Percentiles rank a stretch among this genome's conserved stretches.
Conservation (phyloP, 441 rosid genomes). For the Rhodomyrtus psidioides region DNA sequence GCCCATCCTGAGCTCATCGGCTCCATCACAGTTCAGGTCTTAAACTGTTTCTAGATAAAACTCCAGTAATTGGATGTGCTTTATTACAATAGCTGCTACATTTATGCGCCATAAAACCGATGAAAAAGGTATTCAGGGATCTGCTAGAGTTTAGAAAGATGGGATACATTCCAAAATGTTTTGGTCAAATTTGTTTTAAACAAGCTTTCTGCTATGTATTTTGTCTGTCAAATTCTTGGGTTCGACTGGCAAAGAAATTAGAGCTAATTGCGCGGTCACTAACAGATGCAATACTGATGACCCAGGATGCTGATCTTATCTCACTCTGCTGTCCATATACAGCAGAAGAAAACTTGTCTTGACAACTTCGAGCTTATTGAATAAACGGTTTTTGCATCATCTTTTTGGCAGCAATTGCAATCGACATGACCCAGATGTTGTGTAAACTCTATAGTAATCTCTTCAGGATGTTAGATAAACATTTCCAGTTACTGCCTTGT, state of each 20-base stretch:
- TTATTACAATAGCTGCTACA: neutral
- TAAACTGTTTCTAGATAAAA: neutral
- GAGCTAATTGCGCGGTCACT: slow-evolving; percentile 1
- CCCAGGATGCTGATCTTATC: neutral
- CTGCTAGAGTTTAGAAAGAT: neutral
- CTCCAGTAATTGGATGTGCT: neutral
- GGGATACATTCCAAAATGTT: neutral
- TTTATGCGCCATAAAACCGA: neutral
- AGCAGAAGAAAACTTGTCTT: neutral
- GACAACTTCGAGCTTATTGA: neutral
- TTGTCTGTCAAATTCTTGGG: neutral
- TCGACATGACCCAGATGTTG: neutral
- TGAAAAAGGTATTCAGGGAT: neutral
- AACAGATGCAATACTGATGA: neutral
- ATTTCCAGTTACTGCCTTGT: neutral
- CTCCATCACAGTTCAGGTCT: slow-evolving; percentile 75
- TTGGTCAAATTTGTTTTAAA: neutral
- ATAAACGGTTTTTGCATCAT: neutral
- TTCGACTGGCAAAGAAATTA: neutral
- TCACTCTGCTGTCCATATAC: neutral
- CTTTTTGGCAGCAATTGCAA: neutral
- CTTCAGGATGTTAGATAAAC: neutral
- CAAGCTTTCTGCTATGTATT: neutral
- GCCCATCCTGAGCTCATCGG: slow-evolving; percentile 27
- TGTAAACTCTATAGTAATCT: neutral